Base-by-base conservation (phyloP, 805 yeast genomes). In the Zygosaccharomyces lentus region DNA sequence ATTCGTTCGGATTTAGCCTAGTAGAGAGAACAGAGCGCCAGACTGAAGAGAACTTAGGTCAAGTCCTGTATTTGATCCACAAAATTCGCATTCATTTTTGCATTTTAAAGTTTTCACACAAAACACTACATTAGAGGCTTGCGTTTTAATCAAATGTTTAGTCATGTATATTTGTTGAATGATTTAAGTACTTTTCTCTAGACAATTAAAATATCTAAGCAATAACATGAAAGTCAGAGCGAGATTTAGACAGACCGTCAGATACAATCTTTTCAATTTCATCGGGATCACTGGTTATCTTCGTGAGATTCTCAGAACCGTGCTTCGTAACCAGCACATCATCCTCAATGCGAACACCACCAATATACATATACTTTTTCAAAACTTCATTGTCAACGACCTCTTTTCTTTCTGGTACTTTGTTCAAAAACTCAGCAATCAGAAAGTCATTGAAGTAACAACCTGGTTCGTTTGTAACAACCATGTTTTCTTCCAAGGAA, bases 291-390 rank as follows among this genome's bases (percentile, higher is more conserved):
- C 84, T 82, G 1, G 97, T 87, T 44, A 91, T 80, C 23, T 77
- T 75, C 1, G 96, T 91, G 44, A 91, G 70, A 56, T 87, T 85
- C 59, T 89, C 96, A 59, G 67, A 80, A 0, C 98, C 98, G 44
- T 68, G 70, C 39, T 74, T 73, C 1, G 96, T 87, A 25, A 91
- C 83, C 37, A 87, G 69, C 34, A 93, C 76, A 61, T 91, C 97
- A 62, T 91, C 99, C 67, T 91, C 99, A 47, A 91, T 88, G 66
- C 99, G 80, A 5, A 91, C 96, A 37, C 99, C 99, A n/a, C 99
- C 99, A 46, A 93, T 79, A 54, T 83, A 78, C 83, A 84, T 78
- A 66, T 89, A 91, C 58, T 78, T 81, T 46, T 86, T 81, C 50
- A 91, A 71, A 6, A 84, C 80, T 0, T 77, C 80, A 52, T 66